phyloP scores from a whole-genome alignment of 2,329 filamentous ascomycete genomes.

The Pseudohalonectria lignicola region DNA sequence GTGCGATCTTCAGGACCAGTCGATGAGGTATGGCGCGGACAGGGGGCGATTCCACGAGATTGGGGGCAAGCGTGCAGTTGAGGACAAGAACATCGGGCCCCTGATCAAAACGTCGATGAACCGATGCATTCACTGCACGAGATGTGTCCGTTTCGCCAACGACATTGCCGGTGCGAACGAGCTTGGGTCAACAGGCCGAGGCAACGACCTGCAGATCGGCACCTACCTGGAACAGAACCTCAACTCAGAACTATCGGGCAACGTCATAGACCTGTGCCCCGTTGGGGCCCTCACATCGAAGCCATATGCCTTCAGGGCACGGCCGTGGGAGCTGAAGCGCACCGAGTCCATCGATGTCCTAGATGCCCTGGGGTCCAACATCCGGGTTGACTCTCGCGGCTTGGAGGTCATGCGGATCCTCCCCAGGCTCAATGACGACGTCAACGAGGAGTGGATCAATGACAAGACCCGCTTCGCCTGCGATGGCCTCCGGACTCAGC shows the following conservation, averaged over 20 bases:
- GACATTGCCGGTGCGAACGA: conserved; percentile 94
- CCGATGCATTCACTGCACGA: conserved; percentile 97
- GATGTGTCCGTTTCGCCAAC: conserved; percentile 95
- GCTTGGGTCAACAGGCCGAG: conserved; percentile 85
- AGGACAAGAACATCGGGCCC: conserved; percentile 98
- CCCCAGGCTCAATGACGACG: conserved; percentile 88
- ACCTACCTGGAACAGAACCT: conserved; percentile 94
- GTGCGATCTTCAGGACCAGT: conserved; percentile 98
- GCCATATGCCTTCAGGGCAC: conserved; percentile 92
- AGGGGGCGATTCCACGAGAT: conserved; percentile 94
- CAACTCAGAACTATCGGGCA: conserved; percentile 89
- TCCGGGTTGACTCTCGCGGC: conserved; percentile 85
- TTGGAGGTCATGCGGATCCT: conserved; percentile 93
- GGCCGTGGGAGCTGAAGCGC: conserved; percentile 95
- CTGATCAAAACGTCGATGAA: conserved; percentile 99
- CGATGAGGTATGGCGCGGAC: conserved; percentile 95
- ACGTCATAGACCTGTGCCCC: conserved; percentile 96
- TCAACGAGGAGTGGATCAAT: conserved; percentile 99
- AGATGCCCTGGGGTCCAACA: conserved; percentile 86
- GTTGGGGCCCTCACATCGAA: conserved; percentile 95
- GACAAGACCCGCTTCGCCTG: conserved; percentile 96
- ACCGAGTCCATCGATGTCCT: conserved; percentile 93
- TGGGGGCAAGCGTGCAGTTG: conserved; percentile 89
- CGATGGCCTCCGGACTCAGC: conserved; percentile 92
- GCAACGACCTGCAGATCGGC: conserved; percentile 95